Base-by-base conservation (phyloP, 257 asterid species). In the Jacaranda copaia region DNA sequence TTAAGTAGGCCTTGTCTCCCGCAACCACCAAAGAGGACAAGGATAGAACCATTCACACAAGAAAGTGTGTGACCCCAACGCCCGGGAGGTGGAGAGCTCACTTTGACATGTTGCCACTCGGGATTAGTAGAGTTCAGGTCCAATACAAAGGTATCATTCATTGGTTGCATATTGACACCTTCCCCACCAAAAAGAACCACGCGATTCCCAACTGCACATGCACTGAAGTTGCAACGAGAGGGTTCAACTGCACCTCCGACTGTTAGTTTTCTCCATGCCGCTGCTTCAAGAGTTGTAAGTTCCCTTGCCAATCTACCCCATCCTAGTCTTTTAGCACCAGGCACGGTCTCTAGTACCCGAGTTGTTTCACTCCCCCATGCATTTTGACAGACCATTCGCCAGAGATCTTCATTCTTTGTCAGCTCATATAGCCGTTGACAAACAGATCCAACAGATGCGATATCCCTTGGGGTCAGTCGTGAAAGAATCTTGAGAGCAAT, bases 21-120 rank as follows among this genome's bases (percentile, higher is more conserved):
- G 59, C 96, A 93, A 32, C 98, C 98, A 78, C 98, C 96, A 70
- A 92, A 92, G 19, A 90, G 90, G 59, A 92, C 98, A 16, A 93
- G 89, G 80, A 87, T 85, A 49, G 98, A 91, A 57, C 96, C 97
- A 46, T 93, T 91, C 63, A 93, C 96, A 76, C 98, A 93, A 51
- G 97, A 93, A 38, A 93, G 97, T 0, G 98, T 92, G 86, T 92
- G 98, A 53, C 98, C 98, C 98, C 98, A 92, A 2, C 96, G 89
- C 11, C 93, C 96, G 48, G 96, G 97, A 9, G 97, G 98, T 4
- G 98, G 98, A 53, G 92, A 92, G 84, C 93, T 88, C 78, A 92
- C 97, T 79, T 88, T 87, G 59, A 90, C 83, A 68, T 85, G 82
- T 77, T 90, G 86, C 98, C 96, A 92, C 83, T 90, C 91, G 4